These are phyloP conservation scores for Arabis alpina DNA, from an alignment of 345 rosid genomes.

Conservation along the genomic window DNA sequence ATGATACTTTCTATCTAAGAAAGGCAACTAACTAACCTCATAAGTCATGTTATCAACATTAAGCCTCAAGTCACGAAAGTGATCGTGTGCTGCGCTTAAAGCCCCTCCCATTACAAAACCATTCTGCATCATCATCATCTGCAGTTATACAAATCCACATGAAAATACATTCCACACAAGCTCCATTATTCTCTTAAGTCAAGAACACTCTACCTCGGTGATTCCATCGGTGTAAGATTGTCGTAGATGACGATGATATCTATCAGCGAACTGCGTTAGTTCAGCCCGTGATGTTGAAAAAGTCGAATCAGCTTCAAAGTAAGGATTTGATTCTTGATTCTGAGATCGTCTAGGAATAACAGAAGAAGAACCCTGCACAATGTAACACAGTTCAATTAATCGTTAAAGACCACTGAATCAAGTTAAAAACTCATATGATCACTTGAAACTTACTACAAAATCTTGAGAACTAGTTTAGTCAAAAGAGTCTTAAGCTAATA, in stretches of 20 bases:
- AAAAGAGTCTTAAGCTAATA: constrained; percentile 4
- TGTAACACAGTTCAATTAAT: background rate
- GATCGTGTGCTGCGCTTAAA: constrained; percentile 40
- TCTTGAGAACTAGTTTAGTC: background rate
- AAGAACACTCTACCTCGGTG: constrained; percentile 64
- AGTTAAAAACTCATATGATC: constrained; percentile 10
- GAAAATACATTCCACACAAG: background rate
- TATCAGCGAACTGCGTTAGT: constrained; percentile 51
- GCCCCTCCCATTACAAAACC: constrained; percentile 50
- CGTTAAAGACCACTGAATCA: background rate
- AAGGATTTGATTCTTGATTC: constrained; percentile 51
- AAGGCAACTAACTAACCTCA: constrained; percentile 37
- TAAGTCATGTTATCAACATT: constrained; percentile 53
- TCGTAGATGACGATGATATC: constrained; percentile 70
- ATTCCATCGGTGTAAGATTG: constrained; percentile 84
- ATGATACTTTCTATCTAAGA: background rate
- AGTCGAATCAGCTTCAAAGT: constrained; percentile 54
- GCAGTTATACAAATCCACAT: background rate
- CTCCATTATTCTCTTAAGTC: background rate
- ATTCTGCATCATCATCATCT: constrained; percentile 49
- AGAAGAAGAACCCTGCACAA: constrained; percentile 64
- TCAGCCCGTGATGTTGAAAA: constrained; percentile 48
- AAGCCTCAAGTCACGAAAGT: constrained; percentile 48
- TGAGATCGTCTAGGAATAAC: constrained; percentile 43
- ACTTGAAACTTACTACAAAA: constrained; percentile 19